Conservation (phyloP, 1,139 yeast species). For the Yamadazyma trypodendri region DNA sequence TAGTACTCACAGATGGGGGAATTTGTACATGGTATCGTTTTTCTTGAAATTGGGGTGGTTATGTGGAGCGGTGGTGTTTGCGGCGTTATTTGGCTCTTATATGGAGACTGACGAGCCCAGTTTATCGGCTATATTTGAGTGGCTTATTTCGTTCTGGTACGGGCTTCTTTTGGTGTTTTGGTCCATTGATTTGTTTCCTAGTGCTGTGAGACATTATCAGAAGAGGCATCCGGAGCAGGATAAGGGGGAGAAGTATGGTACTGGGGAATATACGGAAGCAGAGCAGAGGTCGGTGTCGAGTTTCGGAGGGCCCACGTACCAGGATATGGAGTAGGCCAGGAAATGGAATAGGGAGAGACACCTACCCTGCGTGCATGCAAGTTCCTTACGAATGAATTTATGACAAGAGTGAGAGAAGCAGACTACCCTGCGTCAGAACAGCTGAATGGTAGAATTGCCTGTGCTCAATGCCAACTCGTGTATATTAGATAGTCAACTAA, state of each 20-base stretch:
- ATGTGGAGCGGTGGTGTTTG: slow-evolving; percentile 64
- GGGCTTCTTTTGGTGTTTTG: slow-evolving; percentile 67
- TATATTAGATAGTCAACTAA: too few species aligned
- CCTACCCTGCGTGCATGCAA: too few species aligned
- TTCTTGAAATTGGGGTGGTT: slow-evolving; percentile 65
- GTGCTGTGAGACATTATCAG: slow-evolving; percentile 41
- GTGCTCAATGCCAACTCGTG: too few species aligned
- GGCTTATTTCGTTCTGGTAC: slow-evolving; percentile 83
- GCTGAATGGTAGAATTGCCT: too few species aligned
- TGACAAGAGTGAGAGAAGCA: too few species aligned
- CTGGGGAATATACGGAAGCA: slow-evolving; percentile 13
- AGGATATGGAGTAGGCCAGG: too few species aligned
- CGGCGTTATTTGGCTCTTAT: slow-evolving; percentile 62
- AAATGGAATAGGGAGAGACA: too few species aligned
- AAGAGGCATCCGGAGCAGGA: slow-evolving; percentile 23
- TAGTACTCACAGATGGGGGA: slow-evolving; percentile 38
- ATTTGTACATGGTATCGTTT: slow-evolving; percentile 51
- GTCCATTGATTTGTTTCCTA: slow-evolving; percentile 69
- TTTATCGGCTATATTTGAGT: slow-evolving; percentile 67
- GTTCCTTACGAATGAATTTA: too few species aligned
- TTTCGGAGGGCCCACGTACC: slow-evolving; percentile 19
- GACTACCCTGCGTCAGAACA: too few species aligned
- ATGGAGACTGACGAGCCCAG: slow-evolving; percentile 36
- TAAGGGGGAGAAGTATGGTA: slow-evolving; percentile 6
- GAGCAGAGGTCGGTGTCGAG: slow-evolving; percentile 18